Evolutionary conservation across 768 basidiomycete genomes (phyloP), one percentile per base, ranked within the genome.

Genomic region (Calocybe cyanea): DNA sequence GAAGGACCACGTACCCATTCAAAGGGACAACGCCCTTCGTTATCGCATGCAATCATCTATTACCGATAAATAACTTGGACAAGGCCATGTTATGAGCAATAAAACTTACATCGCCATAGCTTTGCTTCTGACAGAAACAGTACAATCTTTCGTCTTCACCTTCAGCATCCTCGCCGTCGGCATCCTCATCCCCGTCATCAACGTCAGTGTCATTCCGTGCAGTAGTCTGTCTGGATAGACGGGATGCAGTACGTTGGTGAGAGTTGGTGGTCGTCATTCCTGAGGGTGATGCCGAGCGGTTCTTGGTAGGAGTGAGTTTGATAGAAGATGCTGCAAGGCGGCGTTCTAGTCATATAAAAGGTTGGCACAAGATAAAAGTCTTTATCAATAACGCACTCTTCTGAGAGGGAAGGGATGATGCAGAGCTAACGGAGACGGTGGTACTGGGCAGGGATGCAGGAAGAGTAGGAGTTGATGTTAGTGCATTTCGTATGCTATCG

Each of bases 21-120:
- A 58, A 76, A 80, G 3, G 73, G 75, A 64, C 83, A 86, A 14
- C 68, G 66, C n/a, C 65, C 67, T 51, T 80, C 75, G 54, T 82
- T 80, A 57, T 86, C 84, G 56, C 84, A 86, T 4, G 78, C 83
- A 57, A 86, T 82, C 84, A 86, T 86, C 78, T 77, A 33, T 28
- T 28, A 5, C 25, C 25, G 25, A 6, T 28, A 28, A 11, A 5
- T 28, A n/a, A n/a, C 25, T 28, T 11, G 25, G 6, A 28, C 11
- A 28, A 6, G 9, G 38, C 32, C 3, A 32, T 19, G 39, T 28
- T 38, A 46, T 39, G 36, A 46, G 32, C 34, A 7, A 53, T 38
- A 19, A 37, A 5, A 51, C 69, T 41, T 47, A 77, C 76, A 50
- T 84, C 74, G 37, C 72, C 74, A 50, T 71, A 75, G 50, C 71